Evolutionary conservation across 2,329 filamentous ascomycete species (phyloP).

Genomic region (Penicillium nordicum): DNA sequence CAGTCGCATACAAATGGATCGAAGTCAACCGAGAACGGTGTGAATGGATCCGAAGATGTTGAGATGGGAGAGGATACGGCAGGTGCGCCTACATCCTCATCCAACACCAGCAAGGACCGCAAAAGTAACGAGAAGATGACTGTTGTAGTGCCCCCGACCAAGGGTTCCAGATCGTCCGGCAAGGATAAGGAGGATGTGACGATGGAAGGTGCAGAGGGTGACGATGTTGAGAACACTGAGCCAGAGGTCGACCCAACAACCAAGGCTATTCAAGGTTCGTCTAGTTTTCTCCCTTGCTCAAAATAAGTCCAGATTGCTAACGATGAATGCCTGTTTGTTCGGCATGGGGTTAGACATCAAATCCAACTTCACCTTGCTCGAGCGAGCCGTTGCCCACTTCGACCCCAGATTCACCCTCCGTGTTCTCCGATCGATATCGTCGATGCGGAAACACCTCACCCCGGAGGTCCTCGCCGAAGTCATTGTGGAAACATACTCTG

Average conservation of each 20-base stretch:
- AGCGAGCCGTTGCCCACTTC: conserved; percentile 87
- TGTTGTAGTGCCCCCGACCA: conserved; percentile 72
- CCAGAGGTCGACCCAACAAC: conserved; percentile 44
- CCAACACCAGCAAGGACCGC: conserved; percentile 63
- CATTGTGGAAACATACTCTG: conserved; percentile 74
- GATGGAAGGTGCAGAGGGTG: conserved; percentile 59
- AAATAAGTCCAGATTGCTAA: not conserved
- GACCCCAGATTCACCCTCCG: conserved; percentile 93
- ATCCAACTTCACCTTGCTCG: conserved; percentile 85
- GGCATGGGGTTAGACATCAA: conserved; percentile 70
- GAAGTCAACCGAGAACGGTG: conserved; percentile 65
- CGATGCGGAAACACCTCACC: conserved; percentile 85
- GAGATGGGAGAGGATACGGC: conserved; percentile 66
- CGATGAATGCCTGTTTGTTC: not conserved
- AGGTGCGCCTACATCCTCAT: conserved; percentile 48
- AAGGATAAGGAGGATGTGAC: conserved; percentile 64
- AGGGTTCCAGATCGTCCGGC: conserved; percentile 58
- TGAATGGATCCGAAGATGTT: conserved; percentile 63
- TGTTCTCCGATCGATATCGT: conserved; percentile 91
- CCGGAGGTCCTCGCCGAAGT: conserved; percentile 76
- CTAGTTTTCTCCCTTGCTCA: not conserved
- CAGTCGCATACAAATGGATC: conserved; percentile 65
- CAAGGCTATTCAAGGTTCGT: conserved; percentile 50
- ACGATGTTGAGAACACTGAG: conserved; percentile 46
- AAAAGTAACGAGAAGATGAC: conserved; percentile 76